phyloP scores from a whole-genome alignment of 2,329 filamentous ascomycete genomes.

The Zasmidium cellare region DNA sequence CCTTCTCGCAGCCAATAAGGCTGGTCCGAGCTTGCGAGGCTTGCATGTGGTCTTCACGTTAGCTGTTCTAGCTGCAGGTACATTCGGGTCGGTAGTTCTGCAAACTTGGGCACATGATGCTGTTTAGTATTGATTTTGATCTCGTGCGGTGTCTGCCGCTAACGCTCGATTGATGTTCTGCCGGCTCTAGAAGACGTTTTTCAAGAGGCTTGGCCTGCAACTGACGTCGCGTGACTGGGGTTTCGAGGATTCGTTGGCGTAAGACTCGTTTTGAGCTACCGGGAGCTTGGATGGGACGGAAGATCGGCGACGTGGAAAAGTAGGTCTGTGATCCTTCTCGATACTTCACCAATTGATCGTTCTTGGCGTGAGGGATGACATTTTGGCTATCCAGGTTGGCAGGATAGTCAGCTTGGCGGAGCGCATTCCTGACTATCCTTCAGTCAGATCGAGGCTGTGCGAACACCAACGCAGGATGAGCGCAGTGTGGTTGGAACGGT shows the following conservation, averaged over 20 bases:
- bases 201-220: not conserved
- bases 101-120: not conserved
- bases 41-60: not conserved
- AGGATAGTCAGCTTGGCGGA: not conserved
- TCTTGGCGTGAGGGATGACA: not conserved
- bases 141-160: not conserved
- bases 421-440: no score
- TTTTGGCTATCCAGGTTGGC: not conserved
- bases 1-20: not conserved
- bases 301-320: not conserved
- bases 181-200: not conserved
- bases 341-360: no score
- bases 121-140: not conserved
- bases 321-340: not conserved
- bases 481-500: no score
- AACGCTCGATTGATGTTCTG: not conserved
- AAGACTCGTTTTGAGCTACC: not conserved
- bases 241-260: not conserved
- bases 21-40: not conserved
- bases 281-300: not conserved
- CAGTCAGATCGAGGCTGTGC: not conserved
- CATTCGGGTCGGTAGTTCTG: not conserved
- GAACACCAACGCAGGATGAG: no score
- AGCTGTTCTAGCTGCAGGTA: not conserved
- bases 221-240: not conserved